These are phyloP conservation scores for Rhizophora mangle DNA, from an alignment of 345 rosid genomes.

Conservation along the genomic window DNA sequence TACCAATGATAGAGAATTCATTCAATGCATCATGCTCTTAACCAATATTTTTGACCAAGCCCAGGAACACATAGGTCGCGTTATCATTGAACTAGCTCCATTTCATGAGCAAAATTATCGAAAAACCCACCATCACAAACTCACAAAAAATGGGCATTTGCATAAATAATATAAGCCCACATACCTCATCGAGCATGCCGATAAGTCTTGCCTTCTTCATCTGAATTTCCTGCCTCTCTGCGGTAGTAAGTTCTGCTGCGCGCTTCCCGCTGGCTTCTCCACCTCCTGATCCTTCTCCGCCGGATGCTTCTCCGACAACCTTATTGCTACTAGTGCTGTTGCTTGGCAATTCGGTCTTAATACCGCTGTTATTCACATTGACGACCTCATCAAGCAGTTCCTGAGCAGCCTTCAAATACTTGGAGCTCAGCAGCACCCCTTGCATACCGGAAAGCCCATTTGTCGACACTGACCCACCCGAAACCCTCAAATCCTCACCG, in stretches of 20 bases:
- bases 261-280: conserved; percentile 52
- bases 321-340: conserved; percentile 33
- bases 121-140: background rate
- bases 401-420: conserved; percentile 90
- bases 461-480: conserved; percentile 60
- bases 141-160: background rate
- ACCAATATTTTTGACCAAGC: background rate
- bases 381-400: conserved; percentile 94
- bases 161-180: background rate
- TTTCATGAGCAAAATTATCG: background rate
- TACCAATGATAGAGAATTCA: conserved; percentile 21
- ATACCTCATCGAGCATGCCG: conserved; percentile 92
- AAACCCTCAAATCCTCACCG: conserved; percentile 47
- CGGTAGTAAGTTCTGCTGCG: conserved; percentile 57
- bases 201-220: conserved; percentile 92
- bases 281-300: conserved; percentile 43
- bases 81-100: background rate
- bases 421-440: conserved; percentile 69
- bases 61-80: background rate
- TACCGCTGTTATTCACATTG: conserved; percentile 50
- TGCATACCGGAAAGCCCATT: conserved; percentile 64
- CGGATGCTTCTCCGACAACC: conserved; percentile 53
- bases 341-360: conserved; percentile 32
- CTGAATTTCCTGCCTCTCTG: conserved; percentile 97
- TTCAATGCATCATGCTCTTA: conserved; percentile 1